Evolutionary conservation across 192 early-diverging fungal species (phyloP).

Genomic region (Podila minutissima): DNA sequence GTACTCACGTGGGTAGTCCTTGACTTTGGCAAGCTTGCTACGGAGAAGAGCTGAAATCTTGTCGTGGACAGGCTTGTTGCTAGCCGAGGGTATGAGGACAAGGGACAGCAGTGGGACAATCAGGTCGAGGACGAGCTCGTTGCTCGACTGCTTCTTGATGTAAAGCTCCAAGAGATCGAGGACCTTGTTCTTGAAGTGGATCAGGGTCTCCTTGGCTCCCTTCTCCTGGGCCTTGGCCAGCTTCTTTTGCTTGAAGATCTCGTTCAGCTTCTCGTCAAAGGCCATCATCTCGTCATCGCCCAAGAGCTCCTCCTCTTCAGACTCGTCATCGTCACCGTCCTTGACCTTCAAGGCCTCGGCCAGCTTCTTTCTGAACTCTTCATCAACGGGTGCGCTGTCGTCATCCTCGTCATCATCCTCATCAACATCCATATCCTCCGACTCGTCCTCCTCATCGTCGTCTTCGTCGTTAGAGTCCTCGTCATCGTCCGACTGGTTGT

Average conservation of each 20-base stretch:
- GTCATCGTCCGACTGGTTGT: slow-evolving; percentile 54
- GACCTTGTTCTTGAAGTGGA: slow-evolving; percentile 92
- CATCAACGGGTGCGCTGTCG: slow-evolving; percentile 66
- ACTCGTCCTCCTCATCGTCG: slow-evolving; percentile 58
- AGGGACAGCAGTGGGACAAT: slow-evolving; percentile 77
- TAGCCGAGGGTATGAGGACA: slow-evolving; percentile 62
- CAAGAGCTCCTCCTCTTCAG: slow-evolving; percentile 64
- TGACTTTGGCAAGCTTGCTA: slow-evolving; percentile 68
- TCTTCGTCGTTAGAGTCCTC: slow-evolving; percentile 55
- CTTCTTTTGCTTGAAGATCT: slow-evolving; percentile 91
- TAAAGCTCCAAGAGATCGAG: slow-evolving; percentile 86
- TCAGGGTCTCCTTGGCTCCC: slow-evolving; percentile 80
- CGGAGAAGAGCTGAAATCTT: slow-evolving; percentile 73
- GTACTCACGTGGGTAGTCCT: slow-evolving; percentile 66
- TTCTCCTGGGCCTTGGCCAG: slow-evolving; percentile 82
- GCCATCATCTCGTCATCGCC: slow-evolving; percentile 89
- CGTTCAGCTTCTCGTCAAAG: slow-evolving; percentile 93
- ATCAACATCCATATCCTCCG: slow-evolving; percentile 59
- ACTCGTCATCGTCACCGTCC: slow-evolving; percentile 65
- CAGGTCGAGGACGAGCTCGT: slow-evolving; percentile 75
- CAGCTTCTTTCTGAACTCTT: slow-evolving; percentile 79
- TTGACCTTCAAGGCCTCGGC: slow-evolving; percentile 73
- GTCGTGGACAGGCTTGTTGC: slow-evolving; percentile 72
- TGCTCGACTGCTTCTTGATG: slow-evolving; percentile 70
- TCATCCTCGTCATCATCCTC: slow-evolving; percentile 64